Conservation (phyloP, 139 green algal species). For the Gonium pectorale region DNA sequence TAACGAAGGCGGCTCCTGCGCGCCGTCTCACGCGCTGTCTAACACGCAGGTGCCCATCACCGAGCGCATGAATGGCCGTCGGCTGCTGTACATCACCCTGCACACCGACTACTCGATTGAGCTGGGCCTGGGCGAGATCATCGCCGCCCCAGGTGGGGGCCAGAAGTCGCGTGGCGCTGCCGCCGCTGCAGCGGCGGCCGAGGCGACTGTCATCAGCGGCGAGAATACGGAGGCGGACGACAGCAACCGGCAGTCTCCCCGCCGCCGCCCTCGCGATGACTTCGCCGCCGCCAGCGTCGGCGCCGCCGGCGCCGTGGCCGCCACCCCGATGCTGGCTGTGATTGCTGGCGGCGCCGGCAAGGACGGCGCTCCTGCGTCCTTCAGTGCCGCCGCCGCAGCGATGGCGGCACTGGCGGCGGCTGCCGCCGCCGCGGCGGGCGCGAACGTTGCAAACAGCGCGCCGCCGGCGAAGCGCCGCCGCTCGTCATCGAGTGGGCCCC, state of each 20-base stretch:
- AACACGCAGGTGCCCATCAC: neutral
- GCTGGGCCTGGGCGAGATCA: conserved; percentile 1
- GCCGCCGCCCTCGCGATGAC: neutral
- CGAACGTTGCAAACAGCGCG: neutral
- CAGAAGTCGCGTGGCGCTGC: conserved; percentile 4
- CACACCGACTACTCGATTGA: neutral
- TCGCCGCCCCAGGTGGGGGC: too few species aligned
- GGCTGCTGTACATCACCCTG: neutral
- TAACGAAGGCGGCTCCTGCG: too few species aligned
- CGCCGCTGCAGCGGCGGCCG: neutral
- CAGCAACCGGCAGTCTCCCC: neutral
- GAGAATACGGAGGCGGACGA: neutral
- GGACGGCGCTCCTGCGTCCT: neutral
- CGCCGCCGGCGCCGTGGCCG: neutral
- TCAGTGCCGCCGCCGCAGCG: neutral
- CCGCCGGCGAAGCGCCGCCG: neutral
- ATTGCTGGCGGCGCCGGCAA: neutral
- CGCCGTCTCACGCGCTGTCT: neutral
- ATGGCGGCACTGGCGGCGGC: too few species aligned
- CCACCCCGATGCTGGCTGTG: neutral
- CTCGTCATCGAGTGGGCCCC: neutral
- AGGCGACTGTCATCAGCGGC: neutral
- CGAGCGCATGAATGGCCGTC: neutral
- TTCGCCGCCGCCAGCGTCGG: neutral
- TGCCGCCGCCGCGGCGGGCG: neutral